Conservation (phyloP, 169 alveolate species). For the Eimeria sp. region DNA sequence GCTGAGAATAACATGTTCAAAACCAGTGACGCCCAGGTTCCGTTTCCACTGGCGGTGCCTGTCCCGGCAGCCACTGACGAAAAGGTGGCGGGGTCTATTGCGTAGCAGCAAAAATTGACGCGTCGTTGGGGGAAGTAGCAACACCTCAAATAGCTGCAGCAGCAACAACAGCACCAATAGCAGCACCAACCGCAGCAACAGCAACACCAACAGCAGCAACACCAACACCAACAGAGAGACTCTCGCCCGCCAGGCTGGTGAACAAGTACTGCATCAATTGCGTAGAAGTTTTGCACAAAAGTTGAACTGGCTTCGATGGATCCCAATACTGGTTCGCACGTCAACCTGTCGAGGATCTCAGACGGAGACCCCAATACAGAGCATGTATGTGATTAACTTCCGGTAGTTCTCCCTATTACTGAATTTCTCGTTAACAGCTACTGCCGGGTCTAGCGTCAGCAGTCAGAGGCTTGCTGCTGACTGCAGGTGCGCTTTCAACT, state of each 20-base stretch:
- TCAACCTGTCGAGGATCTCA: not conserved
- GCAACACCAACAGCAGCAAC: no score
- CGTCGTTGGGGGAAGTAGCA: not conserved
- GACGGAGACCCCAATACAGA: conserved; percentile 22
- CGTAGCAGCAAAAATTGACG: not conserved
- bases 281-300: not conserved
- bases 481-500: not conserved
- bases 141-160: no score
- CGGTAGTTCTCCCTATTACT: not conserved
- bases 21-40: not conserved
- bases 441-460: not conserved
- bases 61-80: not conserved
- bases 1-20: not conserved
- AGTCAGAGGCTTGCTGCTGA: not conserved
- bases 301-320: conserved; percentile 22
- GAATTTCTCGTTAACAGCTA: not conserved
- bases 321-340: not conserved
- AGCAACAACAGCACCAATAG: no score
- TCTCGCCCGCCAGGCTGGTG: not conserved
- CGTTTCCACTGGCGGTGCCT: not conserved
- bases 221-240: no score
- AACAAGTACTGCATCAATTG: not conserved
- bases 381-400: not conserved
- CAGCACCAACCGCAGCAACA: no score
- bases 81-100: not conserved